Percentiles rank a stretch among this genome's conserved stretches.
Evolutionary conservation across 257 asterid species (phyloP).

Genomic region (Solanum corneliomulleri): DNA sequence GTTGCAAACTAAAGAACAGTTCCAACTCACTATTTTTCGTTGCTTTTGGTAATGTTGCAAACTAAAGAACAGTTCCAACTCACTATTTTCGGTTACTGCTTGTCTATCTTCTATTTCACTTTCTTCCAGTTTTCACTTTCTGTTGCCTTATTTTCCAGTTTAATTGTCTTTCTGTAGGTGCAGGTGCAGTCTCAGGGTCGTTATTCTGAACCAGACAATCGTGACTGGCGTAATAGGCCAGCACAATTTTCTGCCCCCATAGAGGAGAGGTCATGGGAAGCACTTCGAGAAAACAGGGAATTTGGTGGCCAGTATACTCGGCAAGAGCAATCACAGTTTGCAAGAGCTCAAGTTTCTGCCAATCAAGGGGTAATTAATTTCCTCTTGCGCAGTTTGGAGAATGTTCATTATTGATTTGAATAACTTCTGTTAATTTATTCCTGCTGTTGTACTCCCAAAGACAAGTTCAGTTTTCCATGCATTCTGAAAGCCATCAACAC

Average conservation of each 20-base stretch:
- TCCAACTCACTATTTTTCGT: background rate
- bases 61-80: background rate
- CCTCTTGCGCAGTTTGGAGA: background rate
- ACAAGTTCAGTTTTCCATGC: background rate
- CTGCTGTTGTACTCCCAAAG: background rate
- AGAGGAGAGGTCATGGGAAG: slow-evolving; percentile 39
- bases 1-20: background rate
- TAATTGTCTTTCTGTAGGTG: slow-evolving; percentile 8
- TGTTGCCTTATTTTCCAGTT: background rate
- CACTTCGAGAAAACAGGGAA: slow-evolving; percentile 31
- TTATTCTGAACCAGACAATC: slow-evolving; percentile 54
- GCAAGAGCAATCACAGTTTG: slow-evolving; percentile 20
- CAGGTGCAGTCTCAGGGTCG: slow-evolving; percentile 35
- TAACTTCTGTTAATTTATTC: background rate
- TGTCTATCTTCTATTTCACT: background rate
- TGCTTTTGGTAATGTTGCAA: background rate
- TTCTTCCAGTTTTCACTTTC: background rate
- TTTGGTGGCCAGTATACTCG: slow-evolving; percentile 9
- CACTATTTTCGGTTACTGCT: background rate
- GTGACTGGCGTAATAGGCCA: slow-evolving; percentile 52
- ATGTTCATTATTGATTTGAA: background rate
- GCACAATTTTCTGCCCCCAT: slow-evolving; percentile 20
- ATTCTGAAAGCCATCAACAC: background rate
- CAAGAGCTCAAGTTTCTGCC: slow-evolving; percentile 44
- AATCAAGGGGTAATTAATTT: slow-evolving; percentile 34